These are phyloP conservation scores for Groenewaldozyma salmanticensis DNA, from an alignment of 805 yeast genomes.

Conservation along the genomic window DNA sequence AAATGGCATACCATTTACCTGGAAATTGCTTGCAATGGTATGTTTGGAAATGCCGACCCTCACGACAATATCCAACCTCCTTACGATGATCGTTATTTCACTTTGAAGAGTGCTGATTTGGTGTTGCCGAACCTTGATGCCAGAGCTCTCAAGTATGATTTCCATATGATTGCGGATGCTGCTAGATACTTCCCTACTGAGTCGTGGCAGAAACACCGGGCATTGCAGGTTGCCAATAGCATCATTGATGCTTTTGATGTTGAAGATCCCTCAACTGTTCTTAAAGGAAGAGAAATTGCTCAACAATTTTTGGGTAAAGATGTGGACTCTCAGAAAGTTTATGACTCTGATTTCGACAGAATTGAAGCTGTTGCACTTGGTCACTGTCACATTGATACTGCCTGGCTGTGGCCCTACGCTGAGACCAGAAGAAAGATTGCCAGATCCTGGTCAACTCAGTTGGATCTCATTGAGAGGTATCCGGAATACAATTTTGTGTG, in stretches of 20 bases:
- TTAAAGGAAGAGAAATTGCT: constrained; percentile 52
- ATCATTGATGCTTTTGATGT: constrained; percentile 82
- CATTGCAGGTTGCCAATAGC: constrained; percentile 67
- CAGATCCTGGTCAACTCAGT: constrained; percentile 90
- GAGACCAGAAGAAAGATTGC: constrained; percentile 90
- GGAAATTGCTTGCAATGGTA: constrained; percentile 90
- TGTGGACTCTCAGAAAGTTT: constrained; percentile 58
- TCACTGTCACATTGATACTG: constrained; percentile 94
- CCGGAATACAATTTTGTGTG: constrained; percentile 95
- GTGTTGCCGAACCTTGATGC: constrained; percentile 76
- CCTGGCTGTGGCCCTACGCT: constrained; percentile 99
- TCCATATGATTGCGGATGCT: constrained; percentile 83
- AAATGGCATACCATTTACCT: constrained; percentile 60
- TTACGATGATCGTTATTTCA: constrained; percentile 60
- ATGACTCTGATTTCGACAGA: constrained; percentile 20
- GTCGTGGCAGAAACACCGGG: constrained; percentile 74
- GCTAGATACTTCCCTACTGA: constrained; percentile 75
- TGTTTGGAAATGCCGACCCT: constrained; percentile 67
- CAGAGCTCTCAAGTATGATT: constrained; percentile 65
- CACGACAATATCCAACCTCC: constrained; percentile 50
- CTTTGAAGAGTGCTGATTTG: constrained; percentile 60
- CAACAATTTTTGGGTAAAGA: constrained; percentile 52
- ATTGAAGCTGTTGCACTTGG: constrained; percentile 51
- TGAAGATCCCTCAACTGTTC: constrained; percentile 31
- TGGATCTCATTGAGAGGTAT: constrained; percentile 71